These are phyloP conservation scores for Tubosaeta brunneosetosa DNA, from an alignment of 768 basidiomycete species.

Conservation along the genomic window DNA sequence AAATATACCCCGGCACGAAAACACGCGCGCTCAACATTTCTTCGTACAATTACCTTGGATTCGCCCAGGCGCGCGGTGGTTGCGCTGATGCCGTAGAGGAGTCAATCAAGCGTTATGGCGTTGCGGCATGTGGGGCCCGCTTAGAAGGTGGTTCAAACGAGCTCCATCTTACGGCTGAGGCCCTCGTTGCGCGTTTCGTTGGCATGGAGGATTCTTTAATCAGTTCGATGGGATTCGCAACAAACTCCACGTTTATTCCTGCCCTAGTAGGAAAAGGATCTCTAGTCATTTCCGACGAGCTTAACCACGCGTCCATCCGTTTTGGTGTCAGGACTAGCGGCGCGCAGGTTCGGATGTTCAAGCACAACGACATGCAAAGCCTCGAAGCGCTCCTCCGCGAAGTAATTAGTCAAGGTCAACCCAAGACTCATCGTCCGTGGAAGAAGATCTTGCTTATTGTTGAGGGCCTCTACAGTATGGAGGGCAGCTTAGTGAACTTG, in stretches of 20 bases:
- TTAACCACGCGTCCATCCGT: slow-evolving; percentile 94
- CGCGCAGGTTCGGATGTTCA: slow-evolving; percentile 88
- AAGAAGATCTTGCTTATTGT: slow-evolving; percentile 95
- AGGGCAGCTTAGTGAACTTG: slow-evolving; percentile 88
- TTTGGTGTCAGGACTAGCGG: slow-evolving; percentile 88
- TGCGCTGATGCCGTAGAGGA: slow-evolving; percentile 95
- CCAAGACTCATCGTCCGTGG: slow-evolving; percentile 98
- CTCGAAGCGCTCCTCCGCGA: slow-evolving; percentile 82
- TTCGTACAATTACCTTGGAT: slow-evolving; percentile 98
- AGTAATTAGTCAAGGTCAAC: slow-evolving; percentile 94
- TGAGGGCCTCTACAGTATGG: slow-evolving; percentile 97
- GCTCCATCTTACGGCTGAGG: slow-evolving; percentile 75
- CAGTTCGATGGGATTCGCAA: slow-evolving; percentile 95
- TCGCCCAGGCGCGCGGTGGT: slow-evolving; percentile 88
- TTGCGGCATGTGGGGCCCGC: slow-evolving; percentile 70
- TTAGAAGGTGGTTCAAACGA: slow-evolving; percentile 86
- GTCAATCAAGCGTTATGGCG: slow-evolving; percentile 73
- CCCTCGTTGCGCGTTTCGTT: slow-evolving; percentile 83
- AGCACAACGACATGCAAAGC: slow-evolving; percentile 90
- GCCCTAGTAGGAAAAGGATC: slow-evolving; percentile 88
- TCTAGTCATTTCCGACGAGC: slow-evolving; percentile 93
- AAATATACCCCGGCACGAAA: slow-evolving; percentile 68
- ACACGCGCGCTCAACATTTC: slow-evolving; percentile 95
- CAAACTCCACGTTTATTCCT: slow-evolving; percentile 90
- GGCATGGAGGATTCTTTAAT: slow-evolving; percentile 89